Conservation (phyloP, 345 rosid species). For the Clausena lansium region DNA sequence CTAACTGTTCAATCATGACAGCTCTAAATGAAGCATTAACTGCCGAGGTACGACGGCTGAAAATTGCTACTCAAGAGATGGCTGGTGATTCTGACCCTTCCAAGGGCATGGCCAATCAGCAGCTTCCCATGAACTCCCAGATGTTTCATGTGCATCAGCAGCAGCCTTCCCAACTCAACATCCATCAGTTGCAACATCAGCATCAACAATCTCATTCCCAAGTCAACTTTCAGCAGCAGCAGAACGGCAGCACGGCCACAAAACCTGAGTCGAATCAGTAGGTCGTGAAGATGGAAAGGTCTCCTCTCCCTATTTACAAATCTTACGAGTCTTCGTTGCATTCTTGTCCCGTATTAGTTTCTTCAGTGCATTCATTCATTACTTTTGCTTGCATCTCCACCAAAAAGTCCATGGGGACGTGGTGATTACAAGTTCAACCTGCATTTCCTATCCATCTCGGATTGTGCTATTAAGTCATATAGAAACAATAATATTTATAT, state of each 20-base stretch:
- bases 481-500: conserved; percentile 21
- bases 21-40: conserved; percentile 62
- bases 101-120: conserved; percentile 45
- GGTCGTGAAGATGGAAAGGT: conserved; percentile 15
- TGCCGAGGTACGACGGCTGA: conserved; percentile 62
- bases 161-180: conserved; percentile 40
- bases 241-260: conserved; percentile 40
- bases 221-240: conserved; percentile 35
- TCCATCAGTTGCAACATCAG: conserved; percentile 44
- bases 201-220: conserved; percentile 28
- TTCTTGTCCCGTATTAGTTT: conserved; percentile 14
- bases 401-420: not conserved
- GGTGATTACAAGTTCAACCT: conserved; percentile 18
- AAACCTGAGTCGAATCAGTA: conserved; percentile 62
- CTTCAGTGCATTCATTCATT: conserved; percentile 38
- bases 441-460: conserved; percentile 26
- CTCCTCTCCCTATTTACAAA: not conserved
- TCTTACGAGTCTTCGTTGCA: not conserved
- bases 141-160: conserved; percentile 53
- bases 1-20: conserved; percentile 20
- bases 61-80: conserved; percentile 42
- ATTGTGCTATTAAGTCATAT: conserved; percentile 23
- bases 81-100: conserved; percentile 43
- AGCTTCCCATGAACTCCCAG: conserved; percentile 40
- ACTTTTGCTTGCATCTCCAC: conserved; percentile 26